These are phyloP conservation scores for Crucibulum laeve DNA, from an alignment of 768 basidiomycete species.

Conservation along the genomic window DNA sequence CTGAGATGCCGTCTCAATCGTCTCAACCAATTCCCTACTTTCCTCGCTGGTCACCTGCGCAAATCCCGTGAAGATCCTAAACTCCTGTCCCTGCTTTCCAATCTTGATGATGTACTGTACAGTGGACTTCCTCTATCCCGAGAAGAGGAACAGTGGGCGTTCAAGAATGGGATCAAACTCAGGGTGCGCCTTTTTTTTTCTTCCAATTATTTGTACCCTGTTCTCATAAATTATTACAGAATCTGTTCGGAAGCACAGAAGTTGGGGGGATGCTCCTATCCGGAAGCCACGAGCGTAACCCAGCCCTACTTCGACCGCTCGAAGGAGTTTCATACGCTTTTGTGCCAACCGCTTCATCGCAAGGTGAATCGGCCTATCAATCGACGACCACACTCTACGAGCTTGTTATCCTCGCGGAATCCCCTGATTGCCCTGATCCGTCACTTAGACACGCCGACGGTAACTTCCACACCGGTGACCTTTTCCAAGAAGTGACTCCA, in stretches of 20 bases:
- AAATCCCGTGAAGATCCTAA: slow-evolving; percentile 56
- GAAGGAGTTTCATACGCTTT: slow-evolving; percentile 67
- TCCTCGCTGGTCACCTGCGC: slow-evolving; percentile 61
- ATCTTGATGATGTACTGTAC: slow-evolving; percentile 62
- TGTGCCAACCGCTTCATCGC: slow-evolving; percentile 43
- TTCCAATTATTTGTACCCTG: slow-evolving; percentile 7
- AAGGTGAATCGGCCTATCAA: slow-evolving; percentile 41
- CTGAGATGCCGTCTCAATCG: slow-evolving; percentile 64
- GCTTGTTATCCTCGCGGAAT: slow-evolving; percentile 63
- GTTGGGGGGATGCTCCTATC: slow-evolving; percentile 70
- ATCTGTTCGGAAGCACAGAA: slow-evolving; percentile 81
- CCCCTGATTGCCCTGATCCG: slow-evolving; percentile 63
- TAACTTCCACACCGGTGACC: slow-evolving; percentile 76
- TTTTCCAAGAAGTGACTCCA: slow-evolving; percentile 62
- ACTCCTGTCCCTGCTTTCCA: slow-evolving; percentile 50
- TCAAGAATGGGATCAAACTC: slow-evolving; percentile 57
- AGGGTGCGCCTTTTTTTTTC: slow-evolving; percentile 35
- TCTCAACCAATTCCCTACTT: slow-evolving; percentile 69
- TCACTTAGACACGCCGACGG: slow-evolving; percentile 60
- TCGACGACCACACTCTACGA: slow-evolving; percentile 58
- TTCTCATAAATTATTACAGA: slow-evolving; percentile 40
- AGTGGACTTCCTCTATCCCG: slow-evolving; percentile 58
- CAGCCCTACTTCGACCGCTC: slow-evolving; percentile 51
- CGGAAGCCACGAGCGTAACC: slow-evolving; percentile 47
- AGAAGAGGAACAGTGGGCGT: slow-evolving; percentile 74